phyloP scores from a whole-genome alignment of 441 rosid genomes.

The Manihot esculenta region DNA sequence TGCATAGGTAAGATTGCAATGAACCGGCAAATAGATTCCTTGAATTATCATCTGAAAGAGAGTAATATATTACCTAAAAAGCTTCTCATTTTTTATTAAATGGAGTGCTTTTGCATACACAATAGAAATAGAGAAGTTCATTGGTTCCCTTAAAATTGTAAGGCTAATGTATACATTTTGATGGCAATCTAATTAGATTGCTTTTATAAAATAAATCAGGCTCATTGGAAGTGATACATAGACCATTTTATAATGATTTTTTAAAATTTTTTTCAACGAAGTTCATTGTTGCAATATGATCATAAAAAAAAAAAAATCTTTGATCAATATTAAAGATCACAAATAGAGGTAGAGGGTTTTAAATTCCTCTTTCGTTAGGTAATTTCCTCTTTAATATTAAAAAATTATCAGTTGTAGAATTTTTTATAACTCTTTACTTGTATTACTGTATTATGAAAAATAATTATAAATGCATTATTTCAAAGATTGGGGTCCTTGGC shows the following conservation, averaged over 20 bases:
- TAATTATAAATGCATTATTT: neutral
- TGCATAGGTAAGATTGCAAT: too few species aligned
- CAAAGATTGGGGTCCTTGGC: neutral
- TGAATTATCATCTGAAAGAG: neutral
- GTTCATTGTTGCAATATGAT: neutral
- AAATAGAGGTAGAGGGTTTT: neutral
- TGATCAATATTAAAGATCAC: neutral
- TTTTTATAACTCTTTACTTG: neutral
- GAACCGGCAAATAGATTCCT: neutral
- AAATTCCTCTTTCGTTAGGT: slow-evolving; percentile 3
- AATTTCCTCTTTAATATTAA: neutral
- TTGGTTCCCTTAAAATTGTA: neutral
- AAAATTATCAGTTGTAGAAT: neutral
- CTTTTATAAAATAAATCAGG: neutral
- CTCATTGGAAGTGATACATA: neutral
- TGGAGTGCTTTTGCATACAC: neutral
- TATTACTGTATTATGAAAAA: neutral
- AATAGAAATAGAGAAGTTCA: neutral
- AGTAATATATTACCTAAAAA: neutral
- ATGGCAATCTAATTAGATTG: neutral
- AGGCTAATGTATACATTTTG: slow-evolving; percentile 4
- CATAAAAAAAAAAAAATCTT: neutral
- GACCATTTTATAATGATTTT: neutral
- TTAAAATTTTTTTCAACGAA: neutral
- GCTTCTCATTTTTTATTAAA: neutral